Conservation (phyloP, 2,329 filamentous ascomycete species). For the Cadophora gregata region DNA sequence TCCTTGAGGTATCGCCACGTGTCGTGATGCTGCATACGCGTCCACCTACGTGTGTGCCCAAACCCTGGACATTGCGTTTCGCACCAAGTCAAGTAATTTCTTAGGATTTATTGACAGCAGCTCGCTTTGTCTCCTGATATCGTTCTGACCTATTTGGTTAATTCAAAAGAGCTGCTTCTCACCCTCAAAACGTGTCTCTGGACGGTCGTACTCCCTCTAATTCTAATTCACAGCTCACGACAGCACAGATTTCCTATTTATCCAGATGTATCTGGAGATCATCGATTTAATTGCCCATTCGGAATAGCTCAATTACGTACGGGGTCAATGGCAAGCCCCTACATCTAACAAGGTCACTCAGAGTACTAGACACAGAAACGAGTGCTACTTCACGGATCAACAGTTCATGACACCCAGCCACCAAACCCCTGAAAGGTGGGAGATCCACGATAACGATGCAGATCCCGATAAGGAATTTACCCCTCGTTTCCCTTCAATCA, state of each 20-base stretch:
- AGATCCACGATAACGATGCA: background rate
- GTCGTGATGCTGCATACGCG: background rate
- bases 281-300: background rate
- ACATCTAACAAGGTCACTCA: no score
- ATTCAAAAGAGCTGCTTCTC: background rate
- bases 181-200: background rate
- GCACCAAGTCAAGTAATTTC: background rate
- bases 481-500: background rate
- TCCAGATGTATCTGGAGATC: background rate
- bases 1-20: no score
- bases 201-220: background rate
- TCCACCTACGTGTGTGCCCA: background rate
- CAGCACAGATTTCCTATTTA: background rate
- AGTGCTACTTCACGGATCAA: background rate
- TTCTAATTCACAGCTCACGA: background rate
- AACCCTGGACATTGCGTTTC: background rate
- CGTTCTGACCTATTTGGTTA: background rate
- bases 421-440: background rate
- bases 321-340: no score
- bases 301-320: background rate
- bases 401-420: background rate
- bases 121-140: background rate
- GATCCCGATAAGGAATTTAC: conserved; percentile 1
- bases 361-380: background rate
- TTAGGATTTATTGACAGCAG: background rate